phyloP scores from a whole-genome alignment of 768 basidiomycete genomes.

The Naematelia encephala region DNA sequence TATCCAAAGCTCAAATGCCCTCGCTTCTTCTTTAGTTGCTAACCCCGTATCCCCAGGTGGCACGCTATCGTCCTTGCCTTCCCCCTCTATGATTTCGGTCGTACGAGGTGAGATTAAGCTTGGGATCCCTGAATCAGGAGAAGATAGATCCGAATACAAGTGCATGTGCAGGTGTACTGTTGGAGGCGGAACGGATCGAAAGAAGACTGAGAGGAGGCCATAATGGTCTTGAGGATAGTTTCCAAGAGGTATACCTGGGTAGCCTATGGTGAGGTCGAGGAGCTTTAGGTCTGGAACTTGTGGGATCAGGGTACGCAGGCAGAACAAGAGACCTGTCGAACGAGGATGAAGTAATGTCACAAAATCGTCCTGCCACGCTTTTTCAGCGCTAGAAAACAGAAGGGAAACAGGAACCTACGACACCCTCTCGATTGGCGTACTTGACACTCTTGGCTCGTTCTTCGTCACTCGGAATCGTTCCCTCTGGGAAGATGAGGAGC shows the following conservation, averaged over 20 bases:
- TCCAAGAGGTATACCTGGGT: constrained; percentile 78
- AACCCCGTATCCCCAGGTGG: constrained; percentile 38
- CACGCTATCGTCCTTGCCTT: constrained; percentile 3
- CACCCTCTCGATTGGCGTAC: constrained; percentile 81
- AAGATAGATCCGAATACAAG: constrained; percentile 61
- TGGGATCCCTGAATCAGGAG: constrained; percentile 40
- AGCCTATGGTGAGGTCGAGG: constrained; percentile 86
- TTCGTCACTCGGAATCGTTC: constrained; percentile 82
- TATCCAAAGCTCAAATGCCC: constrained; percentile 77
- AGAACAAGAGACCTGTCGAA: constrained; percentile 84
- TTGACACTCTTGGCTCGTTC: constrained; percentile 80
- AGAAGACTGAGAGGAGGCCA: constrained; percentile 83
- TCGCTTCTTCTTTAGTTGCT: constrained; percentile 59
- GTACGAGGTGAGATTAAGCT: constrained; percentile 51
- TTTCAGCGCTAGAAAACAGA: background rate
- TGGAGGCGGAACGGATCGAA: constrained; percentile 75
- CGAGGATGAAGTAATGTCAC: constrained; percentile 79
- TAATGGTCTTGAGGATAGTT: constrained; percentile 83
- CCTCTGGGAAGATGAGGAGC: constrained; percentile 90
- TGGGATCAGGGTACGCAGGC: constrained; percentile 73
- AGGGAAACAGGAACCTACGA: constrained; percentile 60
- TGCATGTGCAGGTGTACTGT: constrained; percentile 82
- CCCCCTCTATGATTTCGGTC: constrained; percentile 24
- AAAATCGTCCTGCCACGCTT: constrained; percentile 65
- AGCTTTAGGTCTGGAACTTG: constrained; percentile 72